A percentile compares a stretch with the other conserved stretches of the same genome.
Evolutionary conservation across 2,329 filamentous ascomycete genomes (phyloP).

Genomic region (Sclerotinia subarctica): DNA sequence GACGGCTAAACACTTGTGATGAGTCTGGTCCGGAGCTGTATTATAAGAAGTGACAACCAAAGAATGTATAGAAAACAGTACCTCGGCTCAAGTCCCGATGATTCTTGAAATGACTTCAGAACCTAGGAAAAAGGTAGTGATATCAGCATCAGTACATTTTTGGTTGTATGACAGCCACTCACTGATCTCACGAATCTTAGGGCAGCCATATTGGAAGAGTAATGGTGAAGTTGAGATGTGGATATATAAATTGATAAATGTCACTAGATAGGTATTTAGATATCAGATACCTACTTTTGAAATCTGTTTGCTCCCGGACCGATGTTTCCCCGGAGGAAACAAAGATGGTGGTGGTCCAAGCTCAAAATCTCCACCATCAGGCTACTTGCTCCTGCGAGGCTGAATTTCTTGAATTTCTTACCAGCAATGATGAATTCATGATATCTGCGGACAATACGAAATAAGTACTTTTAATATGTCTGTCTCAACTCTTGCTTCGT

Average conservation of each 20-base stretch:
- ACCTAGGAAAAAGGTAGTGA: slow-evolving; percentile 54
- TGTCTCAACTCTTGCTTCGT: slow-evolving; percentile 56
- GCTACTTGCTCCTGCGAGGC: slow-evolving; percentile 5
- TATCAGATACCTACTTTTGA: neutral
- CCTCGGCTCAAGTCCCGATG: slow-evolving; percentile 88
- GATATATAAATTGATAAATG: slow-evolving; percentile 3
- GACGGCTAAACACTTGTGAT: neutral
- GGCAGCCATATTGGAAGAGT: slow-evolving; percentile 46
- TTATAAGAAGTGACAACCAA: neutral
- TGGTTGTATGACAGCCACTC: slow-evolving; percentile 34
- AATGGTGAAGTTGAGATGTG: slow-evolving; percentile 7
- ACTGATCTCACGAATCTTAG: slow-evolving; percentile 64
- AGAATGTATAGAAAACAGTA: slow-evolving; percentile 43
- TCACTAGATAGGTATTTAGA: no score
- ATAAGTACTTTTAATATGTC: slow-evolving; percentile 35
- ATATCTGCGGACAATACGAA: slow-evolving; percentile 16
- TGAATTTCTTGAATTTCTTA: neutral
- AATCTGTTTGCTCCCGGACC: neutral
- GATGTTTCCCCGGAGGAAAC: neutral
- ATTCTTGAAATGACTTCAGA: slow-evolving; percentile 70
- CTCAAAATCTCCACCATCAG: slow-evolving; percentile 7
- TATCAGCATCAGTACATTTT: slow-evolving; percentile 1
- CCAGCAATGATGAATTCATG: slow-evolving; percentile 32
- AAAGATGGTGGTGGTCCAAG: neutral
- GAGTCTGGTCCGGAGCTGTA: neutral